Evolutionary conservation across 179 eudicot species (phyloP), one percentile per base, ranked within the genome.

Genomic region (Spergularia azorica): DNA sequence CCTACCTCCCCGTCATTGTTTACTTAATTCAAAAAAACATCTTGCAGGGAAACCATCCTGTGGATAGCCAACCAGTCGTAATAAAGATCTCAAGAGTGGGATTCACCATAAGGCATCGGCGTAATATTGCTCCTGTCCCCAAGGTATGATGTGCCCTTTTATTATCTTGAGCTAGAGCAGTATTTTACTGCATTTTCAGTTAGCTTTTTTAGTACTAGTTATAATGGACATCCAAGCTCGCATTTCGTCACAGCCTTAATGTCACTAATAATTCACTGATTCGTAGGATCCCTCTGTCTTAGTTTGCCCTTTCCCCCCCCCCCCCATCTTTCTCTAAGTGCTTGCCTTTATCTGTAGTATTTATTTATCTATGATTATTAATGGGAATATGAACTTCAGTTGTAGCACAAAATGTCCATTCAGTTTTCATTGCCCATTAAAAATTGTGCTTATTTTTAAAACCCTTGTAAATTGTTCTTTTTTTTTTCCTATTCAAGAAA

Each of bases 31-130:
- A 6, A 52, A 20, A 20, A 43, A 9, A 63, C 43, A 16, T 8
- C 20, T 62, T 66, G n/a, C 83, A 96, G 99, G 99, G 99, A 75
- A 83, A 83, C 60, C 97, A 96, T 77, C 99, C 94, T 38, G 87
- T 83, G 21, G 92, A 87, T 83, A 81, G 85, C 59, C 86, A 67
- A 59, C 97, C 96, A 56, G 85, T 96, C 65, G n/a, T 83, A 2
- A 63, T 96, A 76, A 90, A 82, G 88, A 80, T 88, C 68, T 87
- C 89, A 39, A 96, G 77, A 82, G 51, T 21, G 55, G 96, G 98
- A 16, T 94, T 87, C 83, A 74, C 92, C 9, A 83, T 96, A 48
- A 87, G 80, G 88, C 89, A 96, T 82, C 85, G 96, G 76, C 86
- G 90, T 41, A 67, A 67, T 41, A 81, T 75, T 57, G 95, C 87